Evolutionary conservation across 176 grass and related monocot genomes (phyloP), one percentile per base, ranked within the genome.

Genomic region (Avena eriantha): DNA sequence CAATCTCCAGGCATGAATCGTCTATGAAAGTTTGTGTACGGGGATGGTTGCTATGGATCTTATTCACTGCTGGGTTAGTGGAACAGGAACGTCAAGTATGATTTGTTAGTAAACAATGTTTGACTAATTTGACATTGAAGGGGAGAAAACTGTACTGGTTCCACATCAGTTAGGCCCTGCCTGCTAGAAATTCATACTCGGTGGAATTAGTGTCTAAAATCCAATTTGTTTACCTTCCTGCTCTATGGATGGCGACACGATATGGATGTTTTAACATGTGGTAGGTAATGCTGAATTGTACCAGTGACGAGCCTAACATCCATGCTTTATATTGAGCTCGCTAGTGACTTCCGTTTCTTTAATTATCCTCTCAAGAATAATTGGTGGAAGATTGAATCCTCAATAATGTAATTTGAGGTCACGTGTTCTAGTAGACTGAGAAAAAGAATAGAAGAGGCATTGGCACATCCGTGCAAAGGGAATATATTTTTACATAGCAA

Each of bases 231-330:
- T 45, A 29, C 51, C 78, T 77, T 57, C 63, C 61, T 82, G 39
- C 43, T 77, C 61, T 49, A 50, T 61, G n/a, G 45, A 83, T 21
- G 10, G 65, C 31, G 84, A 90, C 73, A 72, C 73, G 79, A 90
- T 77, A 69, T 57, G 23, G 89, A 90, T 83, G 84, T 73, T 83
- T 86, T 69, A 87, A 90, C 84, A 23, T 79, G 54, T 67, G 82
- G 80, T 87, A 79, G 80, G 89, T 90, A 65, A 82, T 78, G 83
- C 46, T 70, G 46, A 60, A 31, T 24, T 70, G 29, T 34, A 56
- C 17, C 8, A 2, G 59, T 54, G 23, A 73, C 31, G 73, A 90
- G 31, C 65, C 86, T 72, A 73, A 46, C 5, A 51, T 53, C 33
- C 88, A 45, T 76, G 61, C 29, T 31, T 57, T 18, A 59, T 53